phyloP scores from a whole-genome alignment of 2,329 filamentous ascomycete species.

The Penicillium frequentans region DNA sequence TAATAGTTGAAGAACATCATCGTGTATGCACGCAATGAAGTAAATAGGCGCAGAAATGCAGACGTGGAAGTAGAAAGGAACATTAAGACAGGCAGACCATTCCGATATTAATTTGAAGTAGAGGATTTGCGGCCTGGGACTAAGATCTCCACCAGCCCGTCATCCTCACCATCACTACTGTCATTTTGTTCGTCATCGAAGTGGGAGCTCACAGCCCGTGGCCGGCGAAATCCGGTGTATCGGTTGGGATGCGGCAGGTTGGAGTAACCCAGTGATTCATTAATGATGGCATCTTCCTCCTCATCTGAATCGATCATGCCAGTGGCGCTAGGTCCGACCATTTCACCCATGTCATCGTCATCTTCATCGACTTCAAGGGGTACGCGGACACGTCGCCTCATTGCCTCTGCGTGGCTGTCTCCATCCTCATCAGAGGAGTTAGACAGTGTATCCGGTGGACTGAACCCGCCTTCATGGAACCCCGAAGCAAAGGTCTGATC shows the following conservation, averaged over 20 bases:
- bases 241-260: constrained; percentile 55
- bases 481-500: constrained; percentile 33
- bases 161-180: constrained; percentile 44
- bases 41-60: constrained; percentile 3
- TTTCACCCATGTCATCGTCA: constrained; percentile 51
- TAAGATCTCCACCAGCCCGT: constrained; percentile 47
- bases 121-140: constrained; percentile 43
- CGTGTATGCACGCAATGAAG: constrained; percentile 2
- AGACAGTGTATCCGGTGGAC: constrained; percentile 40
- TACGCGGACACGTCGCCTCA: constrained; percentile 47
- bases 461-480: constrained; percentile 41
- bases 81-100: background rate
- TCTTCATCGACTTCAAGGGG: constrained; percentile 61
- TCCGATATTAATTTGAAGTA: constrained; percentile 16
- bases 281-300: constrained; percentile 54
- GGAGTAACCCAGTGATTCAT: constrained; percentile 69
- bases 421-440: constrained; percentile 45
- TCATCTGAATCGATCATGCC: constrained; percentile 54
- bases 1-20: constrained; percentile 1
- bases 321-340: constrained; percentile 45
- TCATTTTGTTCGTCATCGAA: constrained; percentile 45
- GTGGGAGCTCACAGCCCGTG: constrained; percentile 31
- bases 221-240: constrained; percentile 45
- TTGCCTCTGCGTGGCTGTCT: constrained; percentile 37
- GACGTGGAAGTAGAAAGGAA: constrained; percentile 4